phyloP scores from a whole-genome alignment of 495 filamentous ascomycete species.

The Penicillium goetzii region DNA sequence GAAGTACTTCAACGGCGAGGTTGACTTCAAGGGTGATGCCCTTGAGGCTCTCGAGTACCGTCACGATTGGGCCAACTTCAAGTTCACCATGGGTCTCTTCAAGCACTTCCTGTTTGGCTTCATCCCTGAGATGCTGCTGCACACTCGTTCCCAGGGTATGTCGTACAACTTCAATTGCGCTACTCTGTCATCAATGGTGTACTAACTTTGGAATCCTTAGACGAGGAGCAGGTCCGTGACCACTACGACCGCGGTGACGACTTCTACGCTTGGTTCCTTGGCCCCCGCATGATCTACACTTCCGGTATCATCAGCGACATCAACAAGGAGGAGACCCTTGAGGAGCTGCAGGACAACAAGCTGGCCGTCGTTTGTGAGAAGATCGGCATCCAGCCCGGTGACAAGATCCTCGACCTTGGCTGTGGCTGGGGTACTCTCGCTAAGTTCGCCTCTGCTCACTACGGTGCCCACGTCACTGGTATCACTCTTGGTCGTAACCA shows the following conservation, averaged over 20 bases:
- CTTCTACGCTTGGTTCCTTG: slow-evolving; percentile 76
- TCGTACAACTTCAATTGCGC: background rate
- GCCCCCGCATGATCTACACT: slow-evolving; percentile 75
- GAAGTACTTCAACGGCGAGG: slow-evolving; percentile 85
- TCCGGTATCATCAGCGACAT: slow-evolving; percentile 71
- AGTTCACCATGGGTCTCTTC: slow-evolving; percentile 66
- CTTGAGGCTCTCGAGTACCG: slow-evolving; percentile 81
- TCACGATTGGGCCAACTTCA: slow-evolving; percentile 84
- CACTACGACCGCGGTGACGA: slow-evolving; percentile 77
- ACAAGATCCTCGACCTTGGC: slow-evolving; percentile 68
- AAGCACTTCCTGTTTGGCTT: slow-evolving; percentile 71
- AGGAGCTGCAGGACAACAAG: slow-evolving; percentile 75
- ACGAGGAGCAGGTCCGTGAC: slow-evolving; percentile 76
- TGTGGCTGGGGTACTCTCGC: slow-evolving; percentile 75
- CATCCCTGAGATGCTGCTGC: slow-evolving; percentile 69
- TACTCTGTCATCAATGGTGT: background rate
- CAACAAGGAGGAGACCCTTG: slow-evolving; percentile 65
- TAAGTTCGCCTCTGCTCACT: slow-evolving; percentile 65
- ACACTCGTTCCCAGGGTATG: slow-evolving; percentile 69
- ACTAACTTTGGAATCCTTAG: slow-evolving; percentile 36
- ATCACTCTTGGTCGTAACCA: slow-evolving; percentile 73
- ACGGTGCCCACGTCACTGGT: slow-evolving; percentile 66
- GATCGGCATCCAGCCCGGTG: slow-evolving; percentile 63
- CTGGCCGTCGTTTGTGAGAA: slow-evolving; percentile 73
- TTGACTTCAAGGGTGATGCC: slow-evolving; percentile 83